Evolutionary conservation across 1,284 basidiomycete genomes (phyloP), one percentile per base, ranked within the genome.

Genomic region (Fomitopsis betulina): DNA sequence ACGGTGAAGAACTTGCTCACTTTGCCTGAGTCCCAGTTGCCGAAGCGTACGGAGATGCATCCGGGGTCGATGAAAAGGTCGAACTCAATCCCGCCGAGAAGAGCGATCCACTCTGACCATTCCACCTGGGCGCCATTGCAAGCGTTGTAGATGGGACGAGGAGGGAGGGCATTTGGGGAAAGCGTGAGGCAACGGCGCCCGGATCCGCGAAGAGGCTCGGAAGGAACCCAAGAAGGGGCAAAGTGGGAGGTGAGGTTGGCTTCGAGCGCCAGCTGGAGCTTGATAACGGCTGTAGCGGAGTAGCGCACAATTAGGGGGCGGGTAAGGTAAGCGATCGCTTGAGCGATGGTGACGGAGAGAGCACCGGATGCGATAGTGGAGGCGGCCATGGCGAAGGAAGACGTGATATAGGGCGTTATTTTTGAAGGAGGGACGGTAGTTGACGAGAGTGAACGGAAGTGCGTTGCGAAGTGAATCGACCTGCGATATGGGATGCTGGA

Each of bases 21-120:
- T 67, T 68, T 70, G 54, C 71, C 74, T 12, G 66, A 61, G 35
- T 70, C 71, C 66, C 71, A 74, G 58, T 68, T 75, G 58, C 76
- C 78, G 68, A 81, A 77, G 61, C 86, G 85, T 61, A 89, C 73
- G 57, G 84, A 85, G 62, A 92, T 81, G 68, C 80, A 83, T 58
- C 87, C 89, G 58, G 89, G 89, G 70, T 91, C 86, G 64, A 90
- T 81, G 72, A 87, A 85, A 60, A 92, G 80, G 71, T 91, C 89
- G 65, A 91, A 86, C 72, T 88, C 86, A 57, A 76, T 72, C 62
- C 81, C 79, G 8, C 89, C 87, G 56, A 91, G 81, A 56, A 79
- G 75, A 47, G 78, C 66, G 54, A 89, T 86, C 89, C 89, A 91
- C 66, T 87, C 82, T 59, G 83, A 83, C 89, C 89, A 91, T 63